These are phyloP conservation scores for Fraxinus angustifolia DNA, from an alignment of 305 asterid genomes.

Conservation along the genomic window DNA sequence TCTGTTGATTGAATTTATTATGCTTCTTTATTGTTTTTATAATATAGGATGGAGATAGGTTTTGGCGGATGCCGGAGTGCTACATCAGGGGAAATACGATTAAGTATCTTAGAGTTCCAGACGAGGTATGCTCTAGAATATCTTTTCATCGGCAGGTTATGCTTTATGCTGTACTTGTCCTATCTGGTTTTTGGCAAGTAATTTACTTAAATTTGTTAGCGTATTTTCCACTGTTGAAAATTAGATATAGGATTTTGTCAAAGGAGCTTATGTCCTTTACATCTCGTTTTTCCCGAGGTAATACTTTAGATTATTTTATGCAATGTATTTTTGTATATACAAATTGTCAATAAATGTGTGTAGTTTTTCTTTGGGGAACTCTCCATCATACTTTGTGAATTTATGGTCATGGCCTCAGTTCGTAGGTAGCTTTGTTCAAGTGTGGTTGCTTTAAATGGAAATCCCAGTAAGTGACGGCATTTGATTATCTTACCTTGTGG, in stretches of 20 bases:
- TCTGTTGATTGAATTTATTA: background rate
- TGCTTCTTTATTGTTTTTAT: background rate
- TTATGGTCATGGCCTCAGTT: background rate
- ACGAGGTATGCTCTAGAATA: slow-evolving; percentile 33
- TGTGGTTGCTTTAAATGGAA: background rate
- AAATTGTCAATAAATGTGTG: background rate
- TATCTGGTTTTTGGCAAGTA: background rate
- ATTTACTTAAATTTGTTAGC: background rate
- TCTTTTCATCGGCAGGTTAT: background rate
- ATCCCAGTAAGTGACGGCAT: background rate
- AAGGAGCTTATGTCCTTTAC: background rate
- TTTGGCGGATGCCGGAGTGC: slow-evolving; percentile 67
- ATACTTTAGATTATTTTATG: background rate
- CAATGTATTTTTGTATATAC: background rate
- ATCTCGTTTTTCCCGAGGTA: background rate
- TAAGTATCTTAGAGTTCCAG: slow-evolving; percentile 61
- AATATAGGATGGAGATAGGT: slow-evolving; percentile 56
- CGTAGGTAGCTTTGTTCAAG: background rate
- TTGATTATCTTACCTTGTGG: background rate
- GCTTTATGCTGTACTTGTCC: background rate
- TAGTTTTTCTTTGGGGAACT: background rate
- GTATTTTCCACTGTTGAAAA: background rate
- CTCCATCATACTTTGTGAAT: background rate
- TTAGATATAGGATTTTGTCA: background rate
- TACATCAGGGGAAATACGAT: slow-evolving; percentile 59